Evolutionary conservation across 352 stramenopile genomes (phyloP).

Genomic region (Halophytophthora polymorphica): DNA sequence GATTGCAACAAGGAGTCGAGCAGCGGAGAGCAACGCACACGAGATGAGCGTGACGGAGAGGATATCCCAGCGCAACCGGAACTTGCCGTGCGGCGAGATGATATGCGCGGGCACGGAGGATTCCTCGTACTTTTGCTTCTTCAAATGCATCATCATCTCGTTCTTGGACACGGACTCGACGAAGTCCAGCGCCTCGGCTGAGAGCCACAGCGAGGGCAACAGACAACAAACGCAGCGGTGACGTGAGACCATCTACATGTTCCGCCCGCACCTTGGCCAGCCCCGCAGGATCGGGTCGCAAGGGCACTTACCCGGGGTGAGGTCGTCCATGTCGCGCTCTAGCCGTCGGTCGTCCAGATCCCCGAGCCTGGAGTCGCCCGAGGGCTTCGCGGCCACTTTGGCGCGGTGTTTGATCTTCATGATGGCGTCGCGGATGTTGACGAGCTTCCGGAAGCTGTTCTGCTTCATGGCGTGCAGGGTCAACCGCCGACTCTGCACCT

Average conservation of each 20-base stretch:
- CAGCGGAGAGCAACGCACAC: conserved; percentile 32
- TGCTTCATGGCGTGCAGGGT: conserved; percentile 22
- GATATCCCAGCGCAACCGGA: conserved; percentile 75
- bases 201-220: not conserved
- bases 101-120: conserved; percentile 74
- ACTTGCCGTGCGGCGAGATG: conserved; percentile 73
- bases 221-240: not conserved
- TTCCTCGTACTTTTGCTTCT: conserved; percentile 80
- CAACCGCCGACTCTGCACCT: conserved; percentile 6
- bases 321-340: conserved; percentile 68
- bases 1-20: not conserved
- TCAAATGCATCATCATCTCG: conserved; percentile 87
- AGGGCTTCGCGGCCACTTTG: conserved; percentile 31
- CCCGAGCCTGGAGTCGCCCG: conserved; percentile 28
- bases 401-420: conserved; percentile 56
- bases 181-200: conserved; percentile 75
- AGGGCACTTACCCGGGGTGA: conserved; percentile 56
- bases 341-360: conserved; percentile 32
- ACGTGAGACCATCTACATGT: not conserved
- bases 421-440: conserved; percentile 57
- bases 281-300: not conserved
- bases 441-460: conserved; percentile 51
- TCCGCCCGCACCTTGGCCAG: too few species aligned
- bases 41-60: conserved; percentile 67
- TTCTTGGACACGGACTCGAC: conserved; percentile 73